Evolutionary conservation across 2,329 filamentous ascomycete genomes (phyloP), one percentile per base, ranked within the genome.

Genomic region (Microsporum audouinii): DNA sequence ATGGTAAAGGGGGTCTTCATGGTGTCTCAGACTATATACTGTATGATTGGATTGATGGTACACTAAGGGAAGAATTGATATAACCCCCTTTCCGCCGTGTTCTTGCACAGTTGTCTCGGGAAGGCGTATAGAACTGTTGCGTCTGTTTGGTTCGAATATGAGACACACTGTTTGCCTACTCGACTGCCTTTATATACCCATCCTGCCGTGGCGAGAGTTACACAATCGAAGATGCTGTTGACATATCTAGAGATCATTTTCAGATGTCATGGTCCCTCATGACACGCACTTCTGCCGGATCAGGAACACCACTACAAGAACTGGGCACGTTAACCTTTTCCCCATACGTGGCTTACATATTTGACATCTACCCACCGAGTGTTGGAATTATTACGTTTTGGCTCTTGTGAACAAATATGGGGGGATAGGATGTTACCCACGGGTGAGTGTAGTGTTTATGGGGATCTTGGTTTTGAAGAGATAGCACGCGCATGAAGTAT

Each of bases 1-100:
- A 27, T 31, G 17, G 31, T 49, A 29, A 60, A 10, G 5, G 41
- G 47, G 43, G 33, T 55, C 45, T 55, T 60, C 58, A 60, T 60
- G 34, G 12, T 41, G 43, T 38, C 31, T 41, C 49, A 8, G 12
- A 41, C 36, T 17, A 5, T 14, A 7, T n/a, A n/a, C 14, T 14
- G 17, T 5, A 29, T 36, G 53, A 14, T n/a, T 39, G 2, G 31
- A 38, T 38, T 57, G 53, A 7, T 49, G 27, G 45, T 14, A 31
- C 14, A 3, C 4, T 7, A 55, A 55, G 36, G 31, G 31, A 51
- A 31, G 33, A 23, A 10, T 8, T 4, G 14, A 34, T 34, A 55
- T 34, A 3, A 6, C 29, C 33, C 31, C 14, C 14, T 55, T 36
- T 27, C 31, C 14, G 49, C 14, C n/a, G 14, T 55, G 14, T 36